phyloP scores from a whole-genome alignment of 768 basidiomycete species.

The Lyophyllum decastes region DNA sequence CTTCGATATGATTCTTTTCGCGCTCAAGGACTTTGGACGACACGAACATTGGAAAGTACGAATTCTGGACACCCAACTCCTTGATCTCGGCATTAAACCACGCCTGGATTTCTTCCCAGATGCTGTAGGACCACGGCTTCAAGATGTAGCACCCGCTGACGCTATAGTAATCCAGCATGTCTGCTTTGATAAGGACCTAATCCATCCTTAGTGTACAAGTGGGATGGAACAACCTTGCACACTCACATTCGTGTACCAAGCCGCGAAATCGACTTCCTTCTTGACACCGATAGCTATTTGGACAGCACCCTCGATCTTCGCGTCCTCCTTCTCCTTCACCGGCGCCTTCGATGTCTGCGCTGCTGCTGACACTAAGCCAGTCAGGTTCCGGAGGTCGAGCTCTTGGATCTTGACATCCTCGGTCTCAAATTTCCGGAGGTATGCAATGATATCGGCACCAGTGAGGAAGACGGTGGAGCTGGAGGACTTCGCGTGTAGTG shows the following conservation, averaged over 20 bases:
- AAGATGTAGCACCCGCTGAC: constrained; percentile 99
- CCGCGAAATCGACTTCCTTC: constrained; percentile 93
- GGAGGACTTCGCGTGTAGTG: constrained; percentile 75
- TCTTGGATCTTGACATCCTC: constrained; percentile 65
- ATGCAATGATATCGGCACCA: constrained; percentile 72
- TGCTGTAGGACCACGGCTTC: constrained; percentile 95
- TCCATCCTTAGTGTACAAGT: constrained; percentile 14
- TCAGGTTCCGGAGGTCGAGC: constrained; percentile 71
- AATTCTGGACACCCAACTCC: constrained; percentile 93
- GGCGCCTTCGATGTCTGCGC: constrained; percentile 39
- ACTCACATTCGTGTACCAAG: constrained; percentile 90
- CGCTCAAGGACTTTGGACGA: constrained; percentile 89
- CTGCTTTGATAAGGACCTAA: constrained; percentile 94
- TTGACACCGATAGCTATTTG: constrained; percentile 94
- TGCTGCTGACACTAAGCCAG: constrained; percentile 34
- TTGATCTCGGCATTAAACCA: constrained; percentile 96
- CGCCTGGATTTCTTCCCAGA: constrained; percentile 95
- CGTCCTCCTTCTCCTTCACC: constrained; percentile 67
- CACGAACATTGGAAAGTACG: constrained; percentile 99
- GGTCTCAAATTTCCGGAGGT: constrained; percentile 73
- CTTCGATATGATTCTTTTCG: constrained; percentile 98
- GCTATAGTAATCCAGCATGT: constrained; percentile 99
- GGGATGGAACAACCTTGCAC: not conserved
- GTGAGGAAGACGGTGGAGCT: constrained; percentile 75
- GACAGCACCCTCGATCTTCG: constrained; percentile 84